Evolutionary conservation across 768 basidiomycete genomes (phyloP), one percentile per base, ranked within the genome.

Genomic region (Xanthoconium stramineum): DNA sequence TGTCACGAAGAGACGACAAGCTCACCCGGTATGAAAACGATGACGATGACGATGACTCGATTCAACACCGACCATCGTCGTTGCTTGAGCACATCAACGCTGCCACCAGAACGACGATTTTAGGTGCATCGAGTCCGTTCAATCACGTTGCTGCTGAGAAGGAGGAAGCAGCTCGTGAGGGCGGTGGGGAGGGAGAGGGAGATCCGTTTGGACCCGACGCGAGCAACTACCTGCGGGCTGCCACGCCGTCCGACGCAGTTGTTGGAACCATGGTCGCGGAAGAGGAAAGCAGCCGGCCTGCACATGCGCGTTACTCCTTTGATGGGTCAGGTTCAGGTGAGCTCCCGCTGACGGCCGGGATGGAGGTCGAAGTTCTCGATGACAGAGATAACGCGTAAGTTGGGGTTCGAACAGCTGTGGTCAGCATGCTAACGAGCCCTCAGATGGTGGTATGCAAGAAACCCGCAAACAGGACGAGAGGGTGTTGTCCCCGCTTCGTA

Each of bases 401-500:
- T 17, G 20, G 33, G 8, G 9, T 35, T 17, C 3, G 8, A 35
- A 20, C 4, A 6, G 9, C 8, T 30, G 8, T 28, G 7, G 7
- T 6, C 29, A 11, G 43, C 9, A 17, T 52, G 30, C 28, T 72
- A 36, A 73, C 30, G 37, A 42, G 20, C 14, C 56, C 47, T 51
- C 57, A 94, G 94, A 45, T 98, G 94, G 94, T 97, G 94, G 94
- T 95, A 90, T 65, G 91, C 88, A 50, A 83, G 92, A 33, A 91
- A 95, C 70, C 75, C 83, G 20, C 81, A 82, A 50, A 86, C 87
- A 46, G 90, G 93, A 10, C 81, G 78, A 47, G 91, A 95, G 74
- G 94, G 94, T 13, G 89, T 95, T 33, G 90, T 97, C 48, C 94
- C 94, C 10, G 89, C 92, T 40, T 85, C 91, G 55, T 98, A 95